Evolutionary conservation across 805 yeast species (phyloP), one percentile per base, ranked within the genome.

Genomic region (Suhomyces vadensis): DNA sequence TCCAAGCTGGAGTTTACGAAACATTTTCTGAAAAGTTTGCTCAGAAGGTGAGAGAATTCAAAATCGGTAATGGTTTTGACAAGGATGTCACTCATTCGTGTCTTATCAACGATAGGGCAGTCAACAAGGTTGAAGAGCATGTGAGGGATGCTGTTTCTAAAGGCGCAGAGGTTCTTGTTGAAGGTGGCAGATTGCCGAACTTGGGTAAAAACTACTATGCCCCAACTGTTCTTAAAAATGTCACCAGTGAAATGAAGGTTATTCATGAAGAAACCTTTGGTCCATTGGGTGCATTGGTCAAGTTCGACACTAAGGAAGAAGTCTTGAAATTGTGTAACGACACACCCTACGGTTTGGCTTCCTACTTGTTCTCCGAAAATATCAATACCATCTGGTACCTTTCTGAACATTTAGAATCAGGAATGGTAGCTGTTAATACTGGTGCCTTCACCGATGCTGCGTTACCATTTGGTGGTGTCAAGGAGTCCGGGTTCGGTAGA

Each of bases 401-500:
- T 49, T 67, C 81, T 10, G 83, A 79, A 55, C 77, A 73, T 20
- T 63, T 82, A 50, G 86, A 82, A 58, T 56, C 74, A n/a, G 87
- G 87, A 33, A 81, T 79, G 83, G 84, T 81, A 17, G 71, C 82
- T 33, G 79, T 81, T 36, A 82, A 81, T 61, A 76, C 80, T 6
- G 83, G 83, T 42, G 53, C 77, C 2, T 77, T 79, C 58, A 74
- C 82, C 5, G 83, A 79, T 49, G 71, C 75, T 24, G 65, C 83
- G 4, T 55, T 81, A 37, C 85, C 86, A 49, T 70, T 70, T 52
- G 75, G 88, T 25, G 88, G 88, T 43, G 69, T 82, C 38, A 79
- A 80, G 52, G 80, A 80, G 54, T 77, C 84, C 20, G 88, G 88
- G 0, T 81, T 80, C 57, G 88, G 88, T 25, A 76, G 87, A 62